Evolutionary conservation across 1,139 yeast species (phyloP).

Genomic region (Eremothecium sinecaudum): DNA sequence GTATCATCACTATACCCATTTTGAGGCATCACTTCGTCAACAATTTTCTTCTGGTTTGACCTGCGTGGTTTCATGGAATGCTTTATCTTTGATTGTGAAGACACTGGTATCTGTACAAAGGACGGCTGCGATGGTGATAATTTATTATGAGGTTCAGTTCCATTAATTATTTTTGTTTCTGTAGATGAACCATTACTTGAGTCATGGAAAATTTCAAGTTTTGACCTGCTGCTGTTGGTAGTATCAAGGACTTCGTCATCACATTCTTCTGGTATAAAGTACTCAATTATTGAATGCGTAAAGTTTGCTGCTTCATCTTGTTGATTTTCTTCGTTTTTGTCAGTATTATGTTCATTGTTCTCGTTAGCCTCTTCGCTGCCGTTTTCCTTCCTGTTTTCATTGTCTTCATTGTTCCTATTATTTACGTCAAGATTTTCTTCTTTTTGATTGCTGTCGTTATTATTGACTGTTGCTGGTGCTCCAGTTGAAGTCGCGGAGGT

Average conservation of each 20-base stretch:
- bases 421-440: neutral
- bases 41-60: conserved; percentile 23
- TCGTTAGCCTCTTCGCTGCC: conserved; percentile 6
- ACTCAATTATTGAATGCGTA: conserved; percentile 27
- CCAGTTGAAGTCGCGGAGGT: neutral
- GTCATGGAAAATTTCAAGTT: conserved; percentile 20
- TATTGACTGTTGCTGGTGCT: neutral
- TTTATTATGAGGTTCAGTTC: neutral
- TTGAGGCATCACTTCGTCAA: conserved; percentile 34
- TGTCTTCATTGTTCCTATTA: neutral
- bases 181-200: conserved; percentile 5
- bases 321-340: conserved; percentile 13
- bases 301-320: conserved; percentile 19
- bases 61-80: conserved; percentile 31
- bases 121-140: conserved; percentile 4
- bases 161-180: conserved; percentile 1
- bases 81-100: conserved; percentile 19
- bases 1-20: conserved; percentile 18
- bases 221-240: conserved; percentile 13
- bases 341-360: conserved; percentile 4
- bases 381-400: neutral
- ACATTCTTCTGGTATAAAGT: conserved; percentile 27
- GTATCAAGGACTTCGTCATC: conserved; percentile 3
- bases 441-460: neutral
- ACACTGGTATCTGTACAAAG: conserved; percentile 9